Evolutionary conservation across 495 filamentous ascomycete genomes (phyloP).

Genomic region (Pyrenula massariospora): DNA sequence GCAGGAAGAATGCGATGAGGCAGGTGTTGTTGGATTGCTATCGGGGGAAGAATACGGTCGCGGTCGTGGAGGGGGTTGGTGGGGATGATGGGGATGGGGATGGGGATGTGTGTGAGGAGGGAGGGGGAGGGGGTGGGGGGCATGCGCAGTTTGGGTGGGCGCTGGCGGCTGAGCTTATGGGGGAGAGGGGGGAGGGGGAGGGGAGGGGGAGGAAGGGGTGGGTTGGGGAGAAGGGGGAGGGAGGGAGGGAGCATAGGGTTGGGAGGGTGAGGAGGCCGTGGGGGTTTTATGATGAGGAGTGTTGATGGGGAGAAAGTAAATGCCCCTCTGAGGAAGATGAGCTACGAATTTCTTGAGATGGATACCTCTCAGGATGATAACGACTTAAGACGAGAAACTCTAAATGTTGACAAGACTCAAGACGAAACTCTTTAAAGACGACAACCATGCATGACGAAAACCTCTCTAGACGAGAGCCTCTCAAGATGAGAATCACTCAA

Average conservation of each 20-base stretch:
- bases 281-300: not conserved
- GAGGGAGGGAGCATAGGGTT: not conserved
- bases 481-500: too few species aligned
- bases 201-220: slow-evolving; percentile 3
- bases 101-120: not conserved
- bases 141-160: slow-evolving; percentile 11
- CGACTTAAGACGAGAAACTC: too few species aligned
- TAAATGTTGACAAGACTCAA: too few species aligned
- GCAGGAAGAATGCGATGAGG: slow-evolving; percentile 25
- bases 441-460: too few species aligned
- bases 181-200: slow-evolving; percentile 6
- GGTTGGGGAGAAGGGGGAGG: not conserved
- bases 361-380: too few species aligned
- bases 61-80: not conserved
- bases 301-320: too few species aligned
- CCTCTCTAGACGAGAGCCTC: too few species aligned
- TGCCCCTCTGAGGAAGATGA: too few species aligned
- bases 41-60: not conserved
- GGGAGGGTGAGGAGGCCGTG: not conserved
- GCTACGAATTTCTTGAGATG: too few species aligned
- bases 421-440: too few species aligned
- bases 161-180: slow-evolving; percentile 11
- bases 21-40: not conserved
- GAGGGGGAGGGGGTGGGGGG: not conserved
- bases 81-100: not conserved